Conservation (phyloP, 116 monocot genomes). For the Dioscorea cayenensis region DNA sequence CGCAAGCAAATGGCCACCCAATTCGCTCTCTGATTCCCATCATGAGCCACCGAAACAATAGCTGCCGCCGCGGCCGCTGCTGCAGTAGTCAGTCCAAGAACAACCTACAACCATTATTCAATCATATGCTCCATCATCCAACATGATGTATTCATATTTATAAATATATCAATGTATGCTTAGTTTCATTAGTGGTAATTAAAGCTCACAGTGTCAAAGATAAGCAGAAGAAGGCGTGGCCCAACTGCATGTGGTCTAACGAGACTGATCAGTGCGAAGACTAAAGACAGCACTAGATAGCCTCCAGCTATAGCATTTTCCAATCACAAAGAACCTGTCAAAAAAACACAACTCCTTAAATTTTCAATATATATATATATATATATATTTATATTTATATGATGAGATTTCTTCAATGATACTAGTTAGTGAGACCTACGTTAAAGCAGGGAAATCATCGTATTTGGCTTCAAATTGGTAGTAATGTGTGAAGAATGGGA, state of each 20-base stretch:
- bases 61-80: conserved; percentile 46
- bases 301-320: conserved; percentile 58
- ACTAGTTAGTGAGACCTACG: conserved; percentile 17
- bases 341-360: background rate
- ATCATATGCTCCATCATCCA: no score
- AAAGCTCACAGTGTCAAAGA: conserved; percentile 56
- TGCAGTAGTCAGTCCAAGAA: conserved; percentile 34
- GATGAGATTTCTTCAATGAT: background rate
- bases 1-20: conserved; percentile 67
- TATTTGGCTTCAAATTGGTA: conserved; percentile 75
- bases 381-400: background rate
- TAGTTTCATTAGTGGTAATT: background rate
- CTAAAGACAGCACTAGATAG: conserved; percentile 69
- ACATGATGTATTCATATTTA: no score
- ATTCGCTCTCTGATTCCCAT: conserved; percentile 40
- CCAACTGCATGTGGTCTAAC: conserved; percentile 31
- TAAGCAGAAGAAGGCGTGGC: conserved; percentile 52
- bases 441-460: conserved; percentile 47
- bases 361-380: background rate
- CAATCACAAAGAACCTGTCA: conserved; percentile 74
- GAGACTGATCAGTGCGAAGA: conserved; percentile 44
- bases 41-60: conserved; percentile 57
- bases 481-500: conserved; percentile 72
- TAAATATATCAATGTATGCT: no score
- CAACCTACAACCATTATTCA: conserved; percentile 19